Conservation (phyloP, 768 basidiomycete genomes). For the Termitomyces eurrhizus region DNA sequence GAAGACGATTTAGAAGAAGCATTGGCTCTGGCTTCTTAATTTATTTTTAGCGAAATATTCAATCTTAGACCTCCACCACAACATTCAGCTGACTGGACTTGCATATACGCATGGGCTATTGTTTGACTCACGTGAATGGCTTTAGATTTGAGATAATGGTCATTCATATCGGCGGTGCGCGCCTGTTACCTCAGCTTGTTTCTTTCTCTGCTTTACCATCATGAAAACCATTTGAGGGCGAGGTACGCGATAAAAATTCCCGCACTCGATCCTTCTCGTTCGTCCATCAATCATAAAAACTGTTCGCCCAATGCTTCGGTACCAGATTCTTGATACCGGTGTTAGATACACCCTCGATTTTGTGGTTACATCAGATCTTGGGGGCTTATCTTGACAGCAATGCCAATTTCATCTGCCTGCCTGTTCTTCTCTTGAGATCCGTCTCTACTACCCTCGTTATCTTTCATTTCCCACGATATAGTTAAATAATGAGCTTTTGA, state of each 20-base stretch:
- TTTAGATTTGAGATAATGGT: not conserved
- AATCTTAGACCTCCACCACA: not conserved
- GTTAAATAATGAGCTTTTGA: not conserved
- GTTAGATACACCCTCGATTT: not conserved
- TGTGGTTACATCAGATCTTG: not conserved
- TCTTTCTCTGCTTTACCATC: not conserved
- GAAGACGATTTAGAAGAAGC: constrained; percentile 78
- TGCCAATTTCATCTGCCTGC: not conserved
- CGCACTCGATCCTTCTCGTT: not conserved
- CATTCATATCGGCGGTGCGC: not conserved
- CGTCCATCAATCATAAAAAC: not conserved
- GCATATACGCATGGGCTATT: no score
- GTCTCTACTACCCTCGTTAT: not conserved
- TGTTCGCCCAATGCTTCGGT: not conserved
- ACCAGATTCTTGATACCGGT: not conserved
- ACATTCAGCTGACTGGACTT: not conserved
- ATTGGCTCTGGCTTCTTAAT: constrained; percentile 45
- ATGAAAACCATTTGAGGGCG: not conserved
- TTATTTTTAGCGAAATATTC: not conserved
- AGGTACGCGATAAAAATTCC: not conserved
- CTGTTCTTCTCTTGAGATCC: not conserved
- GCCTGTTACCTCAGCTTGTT: not conserved
- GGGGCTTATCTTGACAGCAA: not conserved
- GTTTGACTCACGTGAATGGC: not conserved
- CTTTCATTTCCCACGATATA: not conserved